Evolutionary conservation across 1,284 basidiomycete species (phyloP).

Genomic region (Flammula alnicola): DNA sequence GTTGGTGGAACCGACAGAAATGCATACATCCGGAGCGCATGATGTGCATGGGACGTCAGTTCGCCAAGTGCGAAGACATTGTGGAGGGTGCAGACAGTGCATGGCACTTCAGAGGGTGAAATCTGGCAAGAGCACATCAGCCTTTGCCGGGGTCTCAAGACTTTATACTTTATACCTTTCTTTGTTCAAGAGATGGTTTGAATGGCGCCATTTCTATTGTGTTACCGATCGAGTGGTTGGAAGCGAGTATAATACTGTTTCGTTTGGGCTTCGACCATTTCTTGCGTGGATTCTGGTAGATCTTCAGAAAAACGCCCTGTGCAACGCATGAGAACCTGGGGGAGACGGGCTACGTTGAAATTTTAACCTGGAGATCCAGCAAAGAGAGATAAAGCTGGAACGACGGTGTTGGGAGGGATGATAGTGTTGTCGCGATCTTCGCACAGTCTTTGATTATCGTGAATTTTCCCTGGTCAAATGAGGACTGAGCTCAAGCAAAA

Average conservation of each 20-base stretch:
- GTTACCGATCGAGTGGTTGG: slow-evolving; percentile 38
- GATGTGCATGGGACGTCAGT: too few species aligned
- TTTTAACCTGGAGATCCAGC: slow-evolving; percentile 84
- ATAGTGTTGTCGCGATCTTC: slow-evolving; percentile 88
- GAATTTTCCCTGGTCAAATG: slow-evolving; percentile 83
- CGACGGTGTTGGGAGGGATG: slow-evolving; percentile 90
- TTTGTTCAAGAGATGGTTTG: too few species aligned
- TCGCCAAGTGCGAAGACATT: too few species aligned
- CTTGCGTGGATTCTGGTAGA: slow-evolving; percentile 89
- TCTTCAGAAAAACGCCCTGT: slow-evolving; percentile 81
- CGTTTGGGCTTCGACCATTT: slow-evolving; percentile 76
- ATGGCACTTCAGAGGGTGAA: too few species aligned
- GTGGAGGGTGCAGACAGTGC: too few species aligned
- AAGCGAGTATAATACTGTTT: slow-evolving; percentile 66
- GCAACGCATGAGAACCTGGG: slow-evolving; percentile 1
- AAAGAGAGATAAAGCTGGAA: slow-evolving; percentile 88
- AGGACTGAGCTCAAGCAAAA: neutral
- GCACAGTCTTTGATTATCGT: slow-evolving; percentile 97
- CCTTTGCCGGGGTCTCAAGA: too few species aligned
- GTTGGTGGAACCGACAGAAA: too few species aligned
- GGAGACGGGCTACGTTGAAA: neutral
- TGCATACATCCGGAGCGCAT: too few species aligned
- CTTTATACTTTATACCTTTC: too few species aligned
- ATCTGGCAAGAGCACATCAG: too few species aligned
- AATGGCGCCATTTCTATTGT: too few species aligned